Percentiles rank a stretch among this genome's conserved stretches.
phyloP scores from a whole-genome alignment of 2,329 filamentous ascomycete species.

The Pseudohalonectria lignicola region DNA sequence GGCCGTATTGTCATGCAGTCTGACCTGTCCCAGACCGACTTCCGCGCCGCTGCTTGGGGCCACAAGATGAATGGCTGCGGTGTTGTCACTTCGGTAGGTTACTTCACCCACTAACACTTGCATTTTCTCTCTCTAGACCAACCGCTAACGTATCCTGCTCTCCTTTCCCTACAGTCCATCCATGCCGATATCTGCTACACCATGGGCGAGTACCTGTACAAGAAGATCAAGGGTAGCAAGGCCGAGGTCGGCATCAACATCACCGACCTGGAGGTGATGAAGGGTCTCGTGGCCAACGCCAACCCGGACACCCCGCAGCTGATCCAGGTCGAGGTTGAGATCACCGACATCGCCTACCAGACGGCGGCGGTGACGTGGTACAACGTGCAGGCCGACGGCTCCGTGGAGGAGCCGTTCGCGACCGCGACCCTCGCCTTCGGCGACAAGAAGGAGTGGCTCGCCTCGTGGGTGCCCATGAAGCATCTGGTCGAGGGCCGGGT shows the following conservation, averaged over 20 bases:
- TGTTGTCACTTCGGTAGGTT: constrained; percentile 30
- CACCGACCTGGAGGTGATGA: constrained; percentile 22
- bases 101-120: too few species aligned
- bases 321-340: constrained; percentile 16
- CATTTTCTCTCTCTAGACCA: too few species aligned
- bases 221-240: constrained; percentile 31
- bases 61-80: constrained; percentile 30
- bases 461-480: constrained; percentile 42
- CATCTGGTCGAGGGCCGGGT: constrained; percentile 45
- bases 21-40: constrained; percentile 24
- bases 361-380: constrained; percentile 30
- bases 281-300: constrained; percentile 20
- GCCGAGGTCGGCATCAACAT: constrained; percentile 23
- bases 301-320: constrained; percentile 17
- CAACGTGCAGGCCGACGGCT: constrained; percentile 22
- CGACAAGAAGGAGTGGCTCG: constrained; percentile 36
- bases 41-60: constrained; percentile 24
- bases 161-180: too few species aligned
- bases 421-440: constrained; percentile 40
- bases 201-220: constrained; percentile 46
- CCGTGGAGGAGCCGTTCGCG: constrained; percentile 25
- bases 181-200: constrained; percentile 57
- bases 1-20: constrained; percentile 23
- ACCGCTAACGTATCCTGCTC: too few species aligned
- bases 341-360: constrained; percentile 31